phyloP scores from a whole-genome alignment of 1,284 basidiomycete genomes.

The Volvariella volvacea region DNA sequence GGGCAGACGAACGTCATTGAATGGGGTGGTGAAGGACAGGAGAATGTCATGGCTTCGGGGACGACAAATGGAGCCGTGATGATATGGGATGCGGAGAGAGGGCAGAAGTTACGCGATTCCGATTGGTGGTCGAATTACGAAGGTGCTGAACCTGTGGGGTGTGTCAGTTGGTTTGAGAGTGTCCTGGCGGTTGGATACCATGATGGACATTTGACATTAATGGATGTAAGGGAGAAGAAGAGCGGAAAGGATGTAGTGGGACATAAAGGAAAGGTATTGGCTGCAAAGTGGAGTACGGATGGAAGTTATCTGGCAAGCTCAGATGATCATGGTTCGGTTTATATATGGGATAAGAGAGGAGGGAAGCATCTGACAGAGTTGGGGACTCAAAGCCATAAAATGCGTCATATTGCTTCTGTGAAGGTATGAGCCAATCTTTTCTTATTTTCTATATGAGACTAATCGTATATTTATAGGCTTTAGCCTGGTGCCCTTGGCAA shows the following conservation, averaged over 20 bases:
- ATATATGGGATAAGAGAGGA: conserved; percentile 30
- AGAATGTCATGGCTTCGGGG: conserved; percentile 26
- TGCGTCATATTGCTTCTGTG: conserved; percentile 27
- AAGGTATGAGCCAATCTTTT: conserved; percentile 18
- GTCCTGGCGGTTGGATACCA: conserved; percentile 14
- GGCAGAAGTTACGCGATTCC: conserved; percentile 12
- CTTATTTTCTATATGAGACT: background rate
- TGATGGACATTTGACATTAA: conserved; percentile 22
- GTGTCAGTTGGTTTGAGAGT: conserved; percentile 15
- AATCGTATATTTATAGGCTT: conserved; percentile 18
- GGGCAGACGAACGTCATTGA: conserved; percentile 22
- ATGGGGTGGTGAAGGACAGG: conserved; percentile 25
- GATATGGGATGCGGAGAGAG: conserved; percentile 24
- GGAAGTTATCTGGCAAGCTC: conserved; percentile 27
- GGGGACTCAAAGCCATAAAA: conserved; percentile 20
- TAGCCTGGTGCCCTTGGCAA: conserved; percentile 37
- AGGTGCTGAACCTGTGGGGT: conserved; percentile 10
- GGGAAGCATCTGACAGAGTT: conserved; percentile 26
- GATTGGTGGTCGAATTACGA: conserved; percentile 8
- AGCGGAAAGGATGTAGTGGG: conserved; percentile 13
- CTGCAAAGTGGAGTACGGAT: conserved; percentile 27
- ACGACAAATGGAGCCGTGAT: conserved; percentile 24
- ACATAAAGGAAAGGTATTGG: conserved; percentile 24
- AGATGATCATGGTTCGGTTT: conserved; percentile 26
- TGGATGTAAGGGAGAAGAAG: conserved; percentile 22